A percentile compares a stretch with the other conserved stretches of the same genome.
phyloP scores from a whole-genome alignment of 2,329 filamentous ascomycete genomes.

The Remersonia thermophila region DNA sequence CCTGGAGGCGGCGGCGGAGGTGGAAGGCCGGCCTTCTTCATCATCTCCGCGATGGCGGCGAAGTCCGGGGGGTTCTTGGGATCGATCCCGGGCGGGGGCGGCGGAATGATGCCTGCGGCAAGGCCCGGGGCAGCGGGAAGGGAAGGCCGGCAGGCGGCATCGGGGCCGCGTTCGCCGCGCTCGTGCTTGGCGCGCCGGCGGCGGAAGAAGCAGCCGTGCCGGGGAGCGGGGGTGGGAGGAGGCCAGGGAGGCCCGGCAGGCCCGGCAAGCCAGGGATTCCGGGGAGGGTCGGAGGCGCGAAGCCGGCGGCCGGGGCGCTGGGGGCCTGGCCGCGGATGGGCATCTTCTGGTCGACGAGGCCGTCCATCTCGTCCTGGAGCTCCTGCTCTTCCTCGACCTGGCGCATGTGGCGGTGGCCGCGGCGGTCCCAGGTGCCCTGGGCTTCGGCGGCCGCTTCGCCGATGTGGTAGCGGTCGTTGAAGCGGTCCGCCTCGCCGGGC shows the following conservation, averaged over 20 bases:
- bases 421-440: constrained; percentile 84
- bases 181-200: constrained; percentile 32
- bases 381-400: constrained; percentile 92
- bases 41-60: constrained; percentile 49
- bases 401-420: constrained; percentile 62
- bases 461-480: constrained; percentile 90
- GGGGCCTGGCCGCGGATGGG: constrained; percentile 44
- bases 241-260: constrained; percentile 14
- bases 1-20: constrained; percentile 43
- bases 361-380: constrained; percentile 83
- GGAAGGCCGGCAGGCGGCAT: constrained; percentile 41
- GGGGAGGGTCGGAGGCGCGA: constrained; percentile 29
- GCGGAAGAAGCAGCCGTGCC: constrained; percentile 35
- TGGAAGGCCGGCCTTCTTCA: constrained; percentile 51
- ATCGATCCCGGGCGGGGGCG: constrained; percentile 34
- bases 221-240: constrained; percentile 21
- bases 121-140: constrained; percentile 32
- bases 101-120: constrained; percentile 32
- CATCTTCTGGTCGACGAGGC: constrained; percentile 82
- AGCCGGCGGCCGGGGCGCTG: constrained; percentile 22
- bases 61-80: constrained; percentile 49
- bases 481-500: constrained; percentile 73
- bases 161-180: constrained; percentile 15
- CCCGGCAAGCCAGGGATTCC: constrained; percentile 47
- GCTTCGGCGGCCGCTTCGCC: constrained; percentile 88